Conservation (phyloP, 2,329 filamentous ascomycete species). For the Chlorencoelia australis region DNA sequence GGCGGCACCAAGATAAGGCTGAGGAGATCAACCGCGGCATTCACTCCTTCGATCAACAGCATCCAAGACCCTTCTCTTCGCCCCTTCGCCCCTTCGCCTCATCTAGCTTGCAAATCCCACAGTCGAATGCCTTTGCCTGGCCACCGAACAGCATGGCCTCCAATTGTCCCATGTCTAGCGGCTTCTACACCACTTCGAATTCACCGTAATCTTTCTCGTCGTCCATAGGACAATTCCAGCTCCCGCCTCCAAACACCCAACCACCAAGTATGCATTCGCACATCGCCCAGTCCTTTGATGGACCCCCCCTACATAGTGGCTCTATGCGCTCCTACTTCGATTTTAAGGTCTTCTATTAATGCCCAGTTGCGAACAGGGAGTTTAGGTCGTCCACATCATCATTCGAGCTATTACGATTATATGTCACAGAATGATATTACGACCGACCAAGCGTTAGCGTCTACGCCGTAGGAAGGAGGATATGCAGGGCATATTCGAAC, state of each 20-base stretch:
- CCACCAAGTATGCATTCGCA: neutral
- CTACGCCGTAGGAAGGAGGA: too few species aligned
- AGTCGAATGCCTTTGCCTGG: slow-evolving; percentile 12
- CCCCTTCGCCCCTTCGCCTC: slow-evolving; percentile 8
- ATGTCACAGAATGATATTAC: neutral
- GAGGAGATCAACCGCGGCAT: too few species aligned
- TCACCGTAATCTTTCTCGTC: slow-evolving; percentile 11
- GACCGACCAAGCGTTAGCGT: too few species aligned
- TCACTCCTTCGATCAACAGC: slow-evolving; percentile 11
- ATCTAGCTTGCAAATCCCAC: slow-evolving; percentile 9
- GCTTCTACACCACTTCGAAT: slow-evolving; percentile 15
- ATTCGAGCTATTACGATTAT: too few species aligned
- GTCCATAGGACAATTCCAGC: slow-evolving; percentile 10
- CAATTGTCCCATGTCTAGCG: slow-evolving; percentile 6
- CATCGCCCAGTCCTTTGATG: neutral
- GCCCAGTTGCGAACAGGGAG: slow-evolving; percentile 13
- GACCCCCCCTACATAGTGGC: too few species aligned
- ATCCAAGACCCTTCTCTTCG: slow-evolving; percentile 13
- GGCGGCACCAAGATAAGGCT: too few species aligned
- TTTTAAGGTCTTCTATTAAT: slow-evolving; percentile 3
- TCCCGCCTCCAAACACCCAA: slow-evolving; percentile 10
- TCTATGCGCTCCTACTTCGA: slow-evolving; percentile 3
- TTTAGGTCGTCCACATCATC: slow-evolving; percentile 13
- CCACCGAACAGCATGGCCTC: slow-evolving; percentile 11
- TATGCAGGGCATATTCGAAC: too few species aligned